Evolutionary conservation across 225 moss, liverwort and hornwort species (phyloP).

Genomic region (Physcomitrium patens): DNA sequence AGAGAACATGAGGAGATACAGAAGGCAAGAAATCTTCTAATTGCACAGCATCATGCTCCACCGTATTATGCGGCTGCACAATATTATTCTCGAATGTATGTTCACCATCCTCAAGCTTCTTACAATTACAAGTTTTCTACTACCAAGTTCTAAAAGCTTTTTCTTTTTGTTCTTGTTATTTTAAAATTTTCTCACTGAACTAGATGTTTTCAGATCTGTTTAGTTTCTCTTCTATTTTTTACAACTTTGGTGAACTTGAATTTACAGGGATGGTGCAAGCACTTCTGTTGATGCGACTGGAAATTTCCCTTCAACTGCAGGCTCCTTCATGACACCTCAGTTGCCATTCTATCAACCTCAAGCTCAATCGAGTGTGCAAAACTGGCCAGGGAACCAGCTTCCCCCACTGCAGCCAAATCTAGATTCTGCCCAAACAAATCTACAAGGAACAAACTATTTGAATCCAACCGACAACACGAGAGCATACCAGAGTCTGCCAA

Average conservation of each 20-base stretch:
- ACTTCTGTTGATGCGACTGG: too few species aligned
- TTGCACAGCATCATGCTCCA: background rate
- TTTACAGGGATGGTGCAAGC: too few species aligned
- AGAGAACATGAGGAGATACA: constrained; percentile 9
- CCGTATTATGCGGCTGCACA: too few species aligned
- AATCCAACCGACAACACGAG: background rate
- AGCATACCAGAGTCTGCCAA: background rate
- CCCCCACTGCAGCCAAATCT: background rate
- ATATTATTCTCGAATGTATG: constrained; percentile 9
- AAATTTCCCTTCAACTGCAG: background rate
- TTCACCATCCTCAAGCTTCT: background rate
- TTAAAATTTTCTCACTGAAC: too few species aligned
- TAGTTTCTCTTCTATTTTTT: too few species aligned
- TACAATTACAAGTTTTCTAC: background rate
- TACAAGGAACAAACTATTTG: background rate
- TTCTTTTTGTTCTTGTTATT: too few species aligned
- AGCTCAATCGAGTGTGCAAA: background rate
- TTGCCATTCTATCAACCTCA: background rate
- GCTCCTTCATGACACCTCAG: background rate
- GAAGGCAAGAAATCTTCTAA: background rate
- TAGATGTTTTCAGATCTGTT: too few species aligned
- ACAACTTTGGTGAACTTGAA: too few species aligned
- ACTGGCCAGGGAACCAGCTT: background rate
- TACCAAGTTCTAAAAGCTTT: background rate
- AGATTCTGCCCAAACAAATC: background rate